Base-by-base conservation (phyloP, 305 asterid species). In the Coffea humblotiana region DNA sequence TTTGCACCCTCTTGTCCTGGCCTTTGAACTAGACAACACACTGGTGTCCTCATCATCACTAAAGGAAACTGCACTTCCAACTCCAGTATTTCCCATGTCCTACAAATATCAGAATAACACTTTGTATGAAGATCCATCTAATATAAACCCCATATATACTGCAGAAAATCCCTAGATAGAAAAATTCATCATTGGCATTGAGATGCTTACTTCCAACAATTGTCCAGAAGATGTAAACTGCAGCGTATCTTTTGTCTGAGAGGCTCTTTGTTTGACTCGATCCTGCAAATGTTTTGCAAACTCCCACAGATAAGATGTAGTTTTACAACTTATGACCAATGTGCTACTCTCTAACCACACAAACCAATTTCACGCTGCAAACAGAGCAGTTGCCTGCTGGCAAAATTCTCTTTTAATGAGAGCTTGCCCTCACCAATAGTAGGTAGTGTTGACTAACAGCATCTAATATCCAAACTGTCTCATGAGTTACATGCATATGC, bases 31-130 rank as follows among this genome's bases (percentile, higher is more conserved):
- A 61, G 96, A 72, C 79, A 87, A 78, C 61, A 37, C 23, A 76
- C 86, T 80, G 65, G 89, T 84, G 77, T 90, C 96, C 85, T 96
- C 99, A 83, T 96, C 97, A n/a, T 94, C 99, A 81, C 97, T 92
- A 84, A 92, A 96, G 78, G 96, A 83, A 87, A 84, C 91, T 45
- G 92, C 87, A 83, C 83, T 84, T 86, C 91, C 94, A 64, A 81
- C 82, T 80, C 83, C 84, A 79, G 85, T 82, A 80, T 82, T 87
- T 80, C 83, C 85, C 64, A 75, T 82, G 83, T 89, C 88, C 95
- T 72, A 75, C 78, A 75, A 43, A 54, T 71, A 29, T 74, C 71
- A 5, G 58, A n/a, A 75, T 9, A 48, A n/a, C 51, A 16, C 67
- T 74, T 78, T 27, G 21, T 37, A 74, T 35, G 35, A 75, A 19